Conservation (phyloP, 2,329 filamentous ascomycete species). For the Scedosporium minutisporum region DNA sequence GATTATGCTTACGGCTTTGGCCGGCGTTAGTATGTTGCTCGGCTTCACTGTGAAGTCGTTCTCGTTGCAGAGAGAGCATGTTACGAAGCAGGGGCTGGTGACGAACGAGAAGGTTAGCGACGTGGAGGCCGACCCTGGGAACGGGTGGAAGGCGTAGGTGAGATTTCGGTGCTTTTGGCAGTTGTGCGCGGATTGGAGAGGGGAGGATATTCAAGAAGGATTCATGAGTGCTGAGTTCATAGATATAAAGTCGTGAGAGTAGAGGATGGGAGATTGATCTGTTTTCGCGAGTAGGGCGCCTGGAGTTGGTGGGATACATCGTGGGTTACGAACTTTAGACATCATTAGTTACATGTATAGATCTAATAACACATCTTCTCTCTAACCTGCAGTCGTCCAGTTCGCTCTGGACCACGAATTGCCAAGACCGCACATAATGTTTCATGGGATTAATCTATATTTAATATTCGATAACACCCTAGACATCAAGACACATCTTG, state of each 20-base stretch:
- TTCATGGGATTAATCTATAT: too few species aligned
- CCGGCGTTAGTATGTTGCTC: conserved; percentile 19
- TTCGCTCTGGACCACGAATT: too few species aligned
- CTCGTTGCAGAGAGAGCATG: conserved; percentile 21
- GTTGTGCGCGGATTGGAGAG: too few species aligned
- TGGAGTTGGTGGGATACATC: too few species aligned
- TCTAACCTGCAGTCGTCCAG: not conserved
- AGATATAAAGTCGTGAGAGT: too few species aligned
- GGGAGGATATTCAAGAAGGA: too few species aligned
- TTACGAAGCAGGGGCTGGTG: conserved; percentile 17
- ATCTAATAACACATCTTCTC: not conserved
- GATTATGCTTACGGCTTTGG: conserved; percentile 20
- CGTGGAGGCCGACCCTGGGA: not conserved
- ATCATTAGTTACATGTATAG: not conserved
- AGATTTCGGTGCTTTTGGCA: not conserved
- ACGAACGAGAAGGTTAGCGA: conserved; percentile 8
- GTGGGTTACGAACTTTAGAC: not conserved
- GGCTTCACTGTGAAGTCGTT: conserved; percentile 21
- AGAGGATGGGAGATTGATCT: not conserved
- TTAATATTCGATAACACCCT: too few species aligned
- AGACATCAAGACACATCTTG: too few species aligned
- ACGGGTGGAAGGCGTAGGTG: not conserved
- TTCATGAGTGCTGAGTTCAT: too few species aligned
- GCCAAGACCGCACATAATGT: too few species aligned
- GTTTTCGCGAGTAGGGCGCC: not conserved